Evolutionary conservation across 2,329 filamentous ascomycete species (phyloP).

Genomic region (Aaosphaeria pasadenensis): DNA sequence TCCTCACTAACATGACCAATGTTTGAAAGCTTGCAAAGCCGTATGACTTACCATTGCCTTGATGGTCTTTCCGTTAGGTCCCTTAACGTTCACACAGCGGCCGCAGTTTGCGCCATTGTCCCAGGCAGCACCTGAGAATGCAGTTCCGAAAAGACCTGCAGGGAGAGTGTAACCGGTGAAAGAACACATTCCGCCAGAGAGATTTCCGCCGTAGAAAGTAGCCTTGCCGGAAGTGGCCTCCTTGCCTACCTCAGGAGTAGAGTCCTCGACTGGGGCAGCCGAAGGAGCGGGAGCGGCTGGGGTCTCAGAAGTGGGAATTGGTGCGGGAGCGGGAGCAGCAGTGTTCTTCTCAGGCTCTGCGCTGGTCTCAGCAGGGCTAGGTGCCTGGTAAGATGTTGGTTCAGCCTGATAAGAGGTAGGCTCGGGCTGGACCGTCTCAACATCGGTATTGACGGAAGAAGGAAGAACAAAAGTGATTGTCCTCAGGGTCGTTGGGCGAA

Average conservation of each 20-base stretch:
- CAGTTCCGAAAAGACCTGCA: constrained; percentile 58
- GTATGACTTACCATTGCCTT: constrained; percentile 58
- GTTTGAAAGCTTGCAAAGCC: background rate
- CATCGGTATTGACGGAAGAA: background rate
- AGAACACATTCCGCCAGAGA: constrained; percentile 60
- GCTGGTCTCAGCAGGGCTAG: too few species aligned
- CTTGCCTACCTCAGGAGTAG: constrained; percentile 1
- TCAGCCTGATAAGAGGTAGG: too few species aligned
- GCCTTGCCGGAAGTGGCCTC: constrained; percentile 24
- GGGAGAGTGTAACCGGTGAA: constrained; percentile 64
- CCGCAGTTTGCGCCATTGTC: constrained; percentile 56
- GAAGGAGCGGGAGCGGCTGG: background rate
- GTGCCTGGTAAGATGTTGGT: too few species aligned
- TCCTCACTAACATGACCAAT: background rate
- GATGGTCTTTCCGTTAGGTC: constrained; percentile 55
- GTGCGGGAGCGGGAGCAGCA: background rate
- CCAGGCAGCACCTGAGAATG: constrained; percentile 60
- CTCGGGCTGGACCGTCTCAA: too few species aligned
- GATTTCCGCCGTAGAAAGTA: constrained; percentile 39
- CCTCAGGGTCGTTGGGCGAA: too few species aligned
- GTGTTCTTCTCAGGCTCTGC: background rate
- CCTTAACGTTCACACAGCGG: constrained; percentile 59
- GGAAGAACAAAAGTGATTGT: background rate
- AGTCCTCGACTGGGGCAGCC: background rate
- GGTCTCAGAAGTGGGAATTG: background rate